Percentiles rank a stretch among this genome's conserved stretches.
Evolutionary conservation across 768 basidiomycete genomes (phyloP).

Genomic region (Tylopilus vinaceipallidus): DNA sequence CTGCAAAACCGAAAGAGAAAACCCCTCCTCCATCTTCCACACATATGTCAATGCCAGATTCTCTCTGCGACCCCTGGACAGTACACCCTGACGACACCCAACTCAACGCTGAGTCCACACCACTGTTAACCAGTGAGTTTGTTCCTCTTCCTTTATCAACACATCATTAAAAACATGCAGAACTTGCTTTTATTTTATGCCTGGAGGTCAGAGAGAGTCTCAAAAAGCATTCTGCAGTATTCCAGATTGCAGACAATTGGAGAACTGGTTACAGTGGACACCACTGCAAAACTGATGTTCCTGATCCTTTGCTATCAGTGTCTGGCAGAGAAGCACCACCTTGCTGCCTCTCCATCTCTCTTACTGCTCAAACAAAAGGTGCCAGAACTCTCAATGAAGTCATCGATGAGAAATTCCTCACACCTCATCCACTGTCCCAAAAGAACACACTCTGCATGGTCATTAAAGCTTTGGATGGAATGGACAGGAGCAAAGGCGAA

Average conservation of each 20-base stretch:
- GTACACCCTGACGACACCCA: background rate
- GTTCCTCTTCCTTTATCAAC: background rate
- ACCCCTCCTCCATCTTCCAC: background rate
- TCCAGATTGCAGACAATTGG: background rate
- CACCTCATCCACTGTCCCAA: background rate
- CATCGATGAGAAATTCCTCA: background rate
- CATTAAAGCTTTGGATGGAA: too few species aligned
- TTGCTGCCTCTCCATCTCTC: background rate
- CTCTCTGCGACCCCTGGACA: background rate
- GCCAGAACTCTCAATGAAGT: background rate
- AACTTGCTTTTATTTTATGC: background rate
- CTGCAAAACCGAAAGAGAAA: background rate
- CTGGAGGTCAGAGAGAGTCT: background rate
- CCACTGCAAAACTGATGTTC: background rate
- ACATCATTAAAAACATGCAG: background rate
- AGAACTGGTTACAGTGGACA: background rate
- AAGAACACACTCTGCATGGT: background rate
- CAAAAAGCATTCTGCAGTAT: background rate
- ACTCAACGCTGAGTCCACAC: background rate
- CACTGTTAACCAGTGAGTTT: background rate
- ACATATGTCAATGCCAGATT: background rate
- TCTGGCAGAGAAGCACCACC: background rate
- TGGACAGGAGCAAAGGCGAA: too few species aligned
- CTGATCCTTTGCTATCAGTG: background rate
- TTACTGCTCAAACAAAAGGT: background rate